Evolutionary conservation across 139 green algal genomes (phyloP).

Genomic region (Picochlorum sp.): DNA sequence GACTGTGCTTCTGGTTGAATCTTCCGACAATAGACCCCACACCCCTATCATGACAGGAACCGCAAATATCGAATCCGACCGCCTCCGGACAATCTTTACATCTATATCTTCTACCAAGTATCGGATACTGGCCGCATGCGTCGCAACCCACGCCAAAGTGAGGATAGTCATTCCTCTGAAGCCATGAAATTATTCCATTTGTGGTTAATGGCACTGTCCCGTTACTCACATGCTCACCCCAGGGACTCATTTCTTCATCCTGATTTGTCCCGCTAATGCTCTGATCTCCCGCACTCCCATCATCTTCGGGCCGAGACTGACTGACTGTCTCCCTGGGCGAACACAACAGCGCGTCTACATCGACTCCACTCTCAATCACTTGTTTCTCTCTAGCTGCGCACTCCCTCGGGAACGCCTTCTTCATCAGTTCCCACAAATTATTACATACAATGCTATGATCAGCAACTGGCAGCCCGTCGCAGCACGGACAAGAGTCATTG

Average conservation of each 20-base stretch:
- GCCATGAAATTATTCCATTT: neutral
- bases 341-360: neutral
- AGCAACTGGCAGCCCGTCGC: neutral
- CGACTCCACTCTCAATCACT: neutral
- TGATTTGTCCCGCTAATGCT: too few relatives aligned
- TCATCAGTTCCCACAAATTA: conserved; percentile 23
- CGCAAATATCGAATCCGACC: conserved; percentile 40
- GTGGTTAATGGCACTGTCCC: neutral
- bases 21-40: conserved; percentile 3
- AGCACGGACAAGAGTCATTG: neutral
- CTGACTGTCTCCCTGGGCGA: neutral
- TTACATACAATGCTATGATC: conserved; percentile 5
- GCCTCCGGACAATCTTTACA: conserved; percentile 20
- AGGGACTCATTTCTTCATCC: too few relatives aligned
- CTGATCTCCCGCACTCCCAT: too few relatives aligned
- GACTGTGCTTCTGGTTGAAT: conserved; percentile 35
- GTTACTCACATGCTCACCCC: neutral
- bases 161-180: conserved; percentile 1
- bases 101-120: conserved; percentile 20
- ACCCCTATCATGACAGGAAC: conserved; percentile 16
- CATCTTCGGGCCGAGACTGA: too few relatives aligned
- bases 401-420: conserved; percentile 9
- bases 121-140: conserved; percentile 29
- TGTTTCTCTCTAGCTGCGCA: neutral
- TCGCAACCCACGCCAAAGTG: conserved; percentile 27